phyloP scores from a whole-genome alignment of 768 basidiomycete species.

The Tylopilus subfusipes region DNA sequence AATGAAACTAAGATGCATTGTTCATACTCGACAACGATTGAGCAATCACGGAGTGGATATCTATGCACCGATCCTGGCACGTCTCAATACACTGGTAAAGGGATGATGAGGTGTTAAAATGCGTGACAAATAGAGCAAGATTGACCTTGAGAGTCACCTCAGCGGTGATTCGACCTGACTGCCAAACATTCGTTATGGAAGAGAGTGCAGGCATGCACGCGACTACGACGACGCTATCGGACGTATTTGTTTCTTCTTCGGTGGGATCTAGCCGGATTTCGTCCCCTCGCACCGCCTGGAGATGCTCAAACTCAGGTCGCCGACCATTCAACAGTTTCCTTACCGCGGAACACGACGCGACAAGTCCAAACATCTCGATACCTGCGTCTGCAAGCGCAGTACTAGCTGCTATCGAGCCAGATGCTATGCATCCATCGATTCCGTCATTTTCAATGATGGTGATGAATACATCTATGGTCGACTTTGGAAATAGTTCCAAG shows the following conservation, averaged over 20 bases:
- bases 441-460: conserved; percentile 91
- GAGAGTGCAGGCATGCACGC: conserved; percentile 87
- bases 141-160: conserved; percentile 56
- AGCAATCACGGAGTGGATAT: conserved; percentile 73
- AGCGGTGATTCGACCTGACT: conserved; percentile 64
- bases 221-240: conserved; percentile 68
- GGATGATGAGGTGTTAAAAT: background rate
- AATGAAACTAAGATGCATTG: conserved; percentile 8
- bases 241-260: conserved; percentile 54
- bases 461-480: conserved; percentile 87
- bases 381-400: conserved; percentile 92
- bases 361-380: conserved; percentile 86
- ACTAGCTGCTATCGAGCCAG: conserved; percentile 83
- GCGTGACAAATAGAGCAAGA: conserved; percentile 18
- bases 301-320: conserved; percentile 2
- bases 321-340: conserved; percentile 17
- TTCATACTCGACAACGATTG: conserved; percentile 52
- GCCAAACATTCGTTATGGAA: conserved; percentile 82
- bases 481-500: conserved; percentile 90
- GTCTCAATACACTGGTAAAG: conserved; percentile 58
- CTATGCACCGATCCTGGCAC: conserved; percentile 68
- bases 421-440: conserved; percentile 81
- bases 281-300: conserved; percentile 52
- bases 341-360: conserved; percentile 79
- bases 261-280: conserved; percentile 81